phyloP scores from a whole-genome alignment of 768 basidiomycete genomes.

The Leucocoprinus sp. region DNA sequence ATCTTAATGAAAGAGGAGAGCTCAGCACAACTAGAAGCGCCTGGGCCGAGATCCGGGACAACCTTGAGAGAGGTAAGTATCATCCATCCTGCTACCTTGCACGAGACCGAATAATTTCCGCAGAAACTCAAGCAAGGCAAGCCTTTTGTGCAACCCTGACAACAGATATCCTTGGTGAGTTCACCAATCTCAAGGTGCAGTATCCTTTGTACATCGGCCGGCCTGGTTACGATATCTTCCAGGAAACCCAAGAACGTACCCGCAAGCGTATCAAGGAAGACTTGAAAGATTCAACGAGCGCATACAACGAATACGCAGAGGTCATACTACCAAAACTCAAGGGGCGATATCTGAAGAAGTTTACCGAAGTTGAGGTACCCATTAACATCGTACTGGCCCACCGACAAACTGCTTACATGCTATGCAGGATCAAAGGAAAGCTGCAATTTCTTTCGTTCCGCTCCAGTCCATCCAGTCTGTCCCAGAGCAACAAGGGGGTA shows the following conservation, averaged over 20 bases:
- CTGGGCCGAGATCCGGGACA: constrained; percentile 83
- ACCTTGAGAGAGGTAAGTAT: constrained; percentile 65
- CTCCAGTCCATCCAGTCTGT: constrained; percentile 19
- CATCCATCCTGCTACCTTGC: not conserved
- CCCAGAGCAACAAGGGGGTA: constrained; percentile 28
- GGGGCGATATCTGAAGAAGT: constrained; percentile 73
- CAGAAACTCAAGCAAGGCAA: constrained; percentile 76
- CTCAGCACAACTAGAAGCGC: constrained; percentile 57
- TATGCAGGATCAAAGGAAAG: constrained; percentile 57
- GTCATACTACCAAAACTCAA: constrained; percentile 75
- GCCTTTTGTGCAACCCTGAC: constrained; percentile 70
- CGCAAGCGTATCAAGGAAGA: constrained; percentile 88
- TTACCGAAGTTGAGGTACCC: constrained; percentile 84
- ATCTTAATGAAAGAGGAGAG: constrained; percentile 65
- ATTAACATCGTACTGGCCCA: constrained; percentile 13
- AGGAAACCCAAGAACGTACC: constrained; percentile 92
- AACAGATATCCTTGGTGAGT: constrained; percentile 63
- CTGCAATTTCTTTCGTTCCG: constrained; percentile 26
- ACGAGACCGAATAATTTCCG: constrained; percentile 6
- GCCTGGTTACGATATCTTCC: not conserved
- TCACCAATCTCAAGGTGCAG: constrained; percentile 58
- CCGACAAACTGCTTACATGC: not conserved
- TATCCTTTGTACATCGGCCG: not conserved
- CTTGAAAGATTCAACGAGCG: constrained; percentile 64
- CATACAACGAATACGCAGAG: constrained; percentile 79